Evolutionary conservation across 2,329 filamentous ascomycete species (phyloP).

Genomic region (Ophiognomonia clavigignenti-juglandacearum): DNA sequence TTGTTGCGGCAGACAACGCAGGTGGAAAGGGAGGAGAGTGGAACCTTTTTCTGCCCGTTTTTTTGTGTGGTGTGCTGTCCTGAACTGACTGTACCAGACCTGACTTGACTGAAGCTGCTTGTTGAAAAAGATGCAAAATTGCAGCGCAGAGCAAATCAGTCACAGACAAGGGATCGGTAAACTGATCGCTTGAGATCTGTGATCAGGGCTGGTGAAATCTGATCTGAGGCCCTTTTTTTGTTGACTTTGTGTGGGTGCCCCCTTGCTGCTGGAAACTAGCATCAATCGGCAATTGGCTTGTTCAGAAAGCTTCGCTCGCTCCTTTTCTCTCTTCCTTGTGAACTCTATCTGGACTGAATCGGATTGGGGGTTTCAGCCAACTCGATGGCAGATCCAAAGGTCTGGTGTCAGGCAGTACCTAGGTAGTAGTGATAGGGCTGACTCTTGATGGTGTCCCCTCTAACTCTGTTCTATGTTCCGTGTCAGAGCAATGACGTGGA

Average conservation of each 20-base stretch:
- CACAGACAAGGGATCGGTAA: conserved; percentile 12
- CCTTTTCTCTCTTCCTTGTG: not conserved
- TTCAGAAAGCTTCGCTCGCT: not conserved
- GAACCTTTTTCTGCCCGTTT: too few relatives aligned
- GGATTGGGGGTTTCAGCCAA: too few relatives aligned
- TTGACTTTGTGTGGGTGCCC: too few relatives aligned
- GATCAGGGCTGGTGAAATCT: not conserved
- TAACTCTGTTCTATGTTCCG: too few relatives aligned
- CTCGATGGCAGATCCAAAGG: not conserved
- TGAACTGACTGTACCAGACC: not conserved
- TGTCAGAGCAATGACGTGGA: not conserved
- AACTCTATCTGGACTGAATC: too few relatives aligned
- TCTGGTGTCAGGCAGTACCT: not conserved
- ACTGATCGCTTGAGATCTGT: not conserved
- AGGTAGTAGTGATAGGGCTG: not conserved
- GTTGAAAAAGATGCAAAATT: conserved; percentile 6
- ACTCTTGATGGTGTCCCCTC: too few relatives aligned
- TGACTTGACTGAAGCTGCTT: not conserved
- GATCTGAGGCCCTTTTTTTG: not conserved
- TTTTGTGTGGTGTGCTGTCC: too few relatives aligned
- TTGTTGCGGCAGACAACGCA: conserved; percentile 3
- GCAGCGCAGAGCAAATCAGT: conserved; percentile 13
- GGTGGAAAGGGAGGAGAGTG: conserved; percentile 1
- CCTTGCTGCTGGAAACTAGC: not conserved
- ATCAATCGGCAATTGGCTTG: not conserved